Conservation (phyloP, 1,284 basidiomycete genomes). For the Athelia psychrophila region DNA sequence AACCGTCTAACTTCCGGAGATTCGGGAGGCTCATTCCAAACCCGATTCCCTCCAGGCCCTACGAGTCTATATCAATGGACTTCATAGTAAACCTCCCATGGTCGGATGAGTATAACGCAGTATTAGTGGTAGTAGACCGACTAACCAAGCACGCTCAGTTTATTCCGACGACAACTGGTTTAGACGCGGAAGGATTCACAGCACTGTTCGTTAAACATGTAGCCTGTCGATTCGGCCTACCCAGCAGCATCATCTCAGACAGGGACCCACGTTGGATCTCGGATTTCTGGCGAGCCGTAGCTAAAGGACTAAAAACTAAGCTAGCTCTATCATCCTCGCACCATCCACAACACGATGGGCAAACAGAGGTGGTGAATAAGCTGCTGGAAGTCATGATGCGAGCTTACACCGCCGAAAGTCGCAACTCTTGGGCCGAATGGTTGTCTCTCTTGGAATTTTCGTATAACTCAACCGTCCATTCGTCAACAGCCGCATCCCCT, state of each 20-base stretch:
- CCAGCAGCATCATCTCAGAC: slow-evolving; percentile 22
- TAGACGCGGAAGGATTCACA: slow-evolving; percentile 12
- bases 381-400: slow-evolving; percentile 13
- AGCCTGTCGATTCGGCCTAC: slow-evolving; percentile 17
- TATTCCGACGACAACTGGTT: slow-evolving; percentile 20
- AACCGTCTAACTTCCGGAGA: slow-evolving; percentile 18
- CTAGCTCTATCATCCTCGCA: slow-evolving; percentile 23
- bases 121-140: slow-evolving; percentile 35
- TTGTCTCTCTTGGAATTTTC: slow-evolving; percentile 18
- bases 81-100: slow-evolving; percentile 39
- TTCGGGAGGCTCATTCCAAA: slow-evolving; percentile 19
- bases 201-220: slow-evolving; percentile 16
- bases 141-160: slow-evolving; percentile 36
- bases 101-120: slow-evolving; percentile 29
- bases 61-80: slow-evolving; percentile 40
- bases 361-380: slow-evolving; percentile 26
- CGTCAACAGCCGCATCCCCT: slow-evolving; percentile 15
- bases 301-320: slow-evolving; percentile 3
- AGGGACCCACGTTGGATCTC: slow-evolving; percentile 21
- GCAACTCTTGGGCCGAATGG: slow-evolving; percentile 18
- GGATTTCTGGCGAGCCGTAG: slow-evolving; percentile 21
- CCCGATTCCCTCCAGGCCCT: slow-evolving; percentile 35
- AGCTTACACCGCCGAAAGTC: slow-evolving; percentile 8
- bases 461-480: slow-evolving; percentile 18
- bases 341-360: slow-evolving; percentile 31